Evolutionary conservation across 768 basidiomycete genomes (phyloP).

Genomic region (Amanita muscaria): DNA sequence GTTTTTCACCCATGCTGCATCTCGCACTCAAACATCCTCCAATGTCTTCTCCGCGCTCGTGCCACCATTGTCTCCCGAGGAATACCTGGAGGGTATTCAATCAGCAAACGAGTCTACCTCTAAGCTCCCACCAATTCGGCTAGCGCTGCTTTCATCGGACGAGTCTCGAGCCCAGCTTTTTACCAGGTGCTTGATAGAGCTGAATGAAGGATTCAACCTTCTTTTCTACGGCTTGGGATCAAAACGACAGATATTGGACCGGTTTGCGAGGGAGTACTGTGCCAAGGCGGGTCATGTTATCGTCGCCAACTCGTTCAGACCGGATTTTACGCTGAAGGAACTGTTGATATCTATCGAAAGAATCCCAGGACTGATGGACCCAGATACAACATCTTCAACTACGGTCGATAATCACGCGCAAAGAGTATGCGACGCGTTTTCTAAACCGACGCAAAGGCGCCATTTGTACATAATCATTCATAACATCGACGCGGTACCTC

Average conservation of each 20-base stretch:
- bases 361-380: constrained; percentile 31
- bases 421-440: constrained; percentile 58
- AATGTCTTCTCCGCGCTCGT: constrained; percentile 74
- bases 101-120: constrained; percentile 16
- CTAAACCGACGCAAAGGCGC: constrained; percentile 24
- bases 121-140: constrained; percentile 24
- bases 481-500: constrained; percentile 73
- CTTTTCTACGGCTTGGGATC: constrained; percentile 87
- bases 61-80: constrained; percentile 60
- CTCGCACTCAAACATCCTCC: constrained; percentile 63
- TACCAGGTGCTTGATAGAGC: constrained; percentile 57
- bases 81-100: constrained; percentile 38
- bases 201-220: constrained; percentile 80
- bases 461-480: constrained; percentile 78
- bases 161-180: constrained; percentile 34
- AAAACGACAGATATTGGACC: constrained; percentile 68
- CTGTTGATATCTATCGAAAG: constrained; percentile 53
- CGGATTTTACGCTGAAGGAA: constrained; percentile 59
- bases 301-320: constrained; percentile 72
- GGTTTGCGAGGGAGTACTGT: constrained; percentile 55
- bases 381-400: constrained; percentile 23
- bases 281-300: constrained; percentile 61
- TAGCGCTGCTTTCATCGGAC: constrained; percentile 22
- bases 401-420: constrained; percentile 54
- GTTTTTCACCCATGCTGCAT: constrained; percentile 64